Base-by-base conservation (phyloP, 2,329 filamentous ascomycete species). In the Colletotrichum sp. region DNA sequence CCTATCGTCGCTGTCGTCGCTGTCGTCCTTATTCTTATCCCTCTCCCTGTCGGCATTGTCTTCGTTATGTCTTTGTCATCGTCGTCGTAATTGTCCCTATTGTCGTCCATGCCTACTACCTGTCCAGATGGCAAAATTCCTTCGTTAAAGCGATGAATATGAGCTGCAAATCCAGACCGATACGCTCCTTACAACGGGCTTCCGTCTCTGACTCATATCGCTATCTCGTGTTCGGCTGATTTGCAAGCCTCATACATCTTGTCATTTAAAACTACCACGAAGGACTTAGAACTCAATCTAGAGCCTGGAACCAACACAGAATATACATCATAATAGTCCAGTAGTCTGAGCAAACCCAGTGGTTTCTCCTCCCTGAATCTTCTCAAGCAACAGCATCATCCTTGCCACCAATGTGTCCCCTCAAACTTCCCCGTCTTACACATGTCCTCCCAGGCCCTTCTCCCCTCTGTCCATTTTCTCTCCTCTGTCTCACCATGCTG, bases 141-240 rank as follows among this genome's bases (percentile, higher is more conserved):
- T 34, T 39, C 0, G 16, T 1, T 39, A 8, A 39, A 39, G 16
- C 36, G 0, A 39, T 19, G 36, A 39, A 39, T 0, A 0, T 36
- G 34, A 36, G 32, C 36, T 39, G 36, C 0, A 16, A 39, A 39
- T 36, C 0, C 0, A 44, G 15, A 19, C 36, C 0, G 8, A 19
- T 44, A 0, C 0, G 36, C 15, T n/a, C 8, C 0, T 44, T 1
- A 44, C 0, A 0, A 19, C 0, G 1, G 16, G 5, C 16, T 44
- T 0, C n/a, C 36, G 0, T 19, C 16, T 44, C 36, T n/a, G 5
- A 0, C 8, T 2, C 16, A 19, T 2, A 5, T 0, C 1, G 0
- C 5, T 44, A 19, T 11, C 5, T 19, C 16, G 5, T 0, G 1
- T 44, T 0, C 8, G 5, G 16, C 16, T 19, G 0, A 0, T 19